Conservation (phyloP, 257 asterid species). For the Fraxinus anomala region DNA sequence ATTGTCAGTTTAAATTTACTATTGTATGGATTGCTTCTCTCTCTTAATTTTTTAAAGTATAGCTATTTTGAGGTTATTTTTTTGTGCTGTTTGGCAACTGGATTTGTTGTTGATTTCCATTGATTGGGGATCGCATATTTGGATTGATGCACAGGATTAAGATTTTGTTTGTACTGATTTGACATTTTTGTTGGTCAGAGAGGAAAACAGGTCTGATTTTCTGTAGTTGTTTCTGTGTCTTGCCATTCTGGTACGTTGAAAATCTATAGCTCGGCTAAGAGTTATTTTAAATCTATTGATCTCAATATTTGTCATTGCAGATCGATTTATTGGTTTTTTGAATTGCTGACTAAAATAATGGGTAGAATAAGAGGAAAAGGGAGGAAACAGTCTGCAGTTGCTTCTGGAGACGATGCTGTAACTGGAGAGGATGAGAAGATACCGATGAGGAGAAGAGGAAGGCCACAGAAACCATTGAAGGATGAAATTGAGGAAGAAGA, state of each 20-base stretch:
- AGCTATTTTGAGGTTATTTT: slow-evolving; percentile 17
- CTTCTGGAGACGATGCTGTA: slow-evolving; percentile 49
- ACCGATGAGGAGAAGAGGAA: slow-evolving; percentile 69
- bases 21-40: slow-evolving; percentile 21
- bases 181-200: slow-evolving; percentile 1
- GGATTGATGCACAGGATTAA: neutral
- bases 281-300: slow-evolving; percentile 1
- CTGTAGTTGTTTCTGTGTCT: too few relatives aligned
- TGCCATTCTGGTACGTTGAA: too few relatives aligned
- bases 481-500: slow-evolving; percentile 55
- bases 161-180: slow-evolving; percentile 3
- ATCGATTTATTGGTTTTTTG: slow-evolving; percentile 20
- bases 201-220: neutral
- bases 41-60: slow-evolving; percentile 24
- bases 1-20: slow-evolving; percentile 6
- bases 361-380: slow-evolving; percentile 85
- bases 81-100: slow-evolving; percentile 16
- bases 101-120: slow-evolving; percentile 24
- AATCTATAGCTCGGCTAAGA: neutral
- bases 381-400: slow-evolving; percentile 47
- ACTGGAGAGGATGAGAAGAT: slow-evolving; percentile 77
- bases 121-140: neutral
- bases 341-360: slow-evolving; percentile 42
- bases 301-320: slow-evolving; percentile 39
- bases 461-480: slow-evolving; percentile 62